Conservation (phyloP, 768 basidiomycete genomes). For the Pholiota conissans region DNA sequence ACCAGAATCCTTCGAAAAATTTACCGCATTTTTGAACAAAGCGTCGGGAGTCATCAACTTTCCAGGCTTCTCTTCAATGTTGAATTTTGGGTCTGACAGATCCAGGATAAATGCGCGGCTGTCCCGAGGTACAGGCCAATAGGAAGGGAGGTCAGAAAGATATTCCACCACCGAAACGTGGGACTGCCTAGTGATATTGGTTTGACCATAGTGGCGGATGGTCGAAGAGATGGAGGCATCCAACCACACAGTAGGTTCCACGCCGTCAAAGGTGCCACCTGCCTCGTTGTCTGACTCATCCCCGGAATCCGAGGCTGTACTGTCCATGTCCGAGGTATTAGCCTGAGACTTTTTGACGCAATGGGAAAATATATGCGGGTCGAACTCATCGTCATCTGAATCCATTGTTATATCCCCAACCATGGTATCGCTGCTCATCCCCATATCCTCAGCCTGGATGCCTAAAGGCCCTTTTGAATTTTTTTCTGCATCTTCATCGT, state of each 20-base stretch:
- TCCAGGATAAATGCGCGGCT: background rate
- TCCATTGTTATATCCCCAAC: background rate
- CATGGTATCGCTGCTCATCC: background rate
- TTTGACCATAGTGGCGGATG: background rate
- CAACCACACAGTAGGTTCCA: too few species aligned
- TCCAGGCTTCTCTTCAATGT: too few species aligned
- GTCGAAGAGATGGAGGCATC: background rate
- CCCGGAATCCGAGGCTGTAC: too few species aligned
- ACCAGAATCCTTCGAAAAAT: too few species aligned
- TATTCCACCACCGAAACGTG: background rate
- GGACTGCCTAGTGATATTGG: background rate
- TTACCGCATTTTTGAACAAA: too few species aligned
- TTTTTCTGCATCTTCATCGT: background rate
- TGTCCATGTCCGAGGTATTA: too few species aligned
- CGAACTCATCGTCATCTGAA: background rate
- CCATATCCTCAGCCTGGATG: background rate
- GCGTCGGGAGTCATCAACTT: too few species aligned
- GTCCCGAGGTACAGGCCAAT: background rate
- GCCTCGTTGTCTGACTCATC: too few species aligned
- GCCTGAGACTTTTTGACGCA: too few species aligned
- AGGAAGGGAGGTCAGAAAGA: background rate
- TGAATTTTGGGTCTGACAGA: background rate
- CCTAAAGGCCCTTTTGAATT: too few species aligned
- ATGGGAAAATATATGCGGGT: too few species aligned
- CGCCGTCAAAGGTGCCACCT: too few species aligned